These are phyloP conservation scores for Begonia loranthoides DNA, from an alignment of 306 rosid genomes.

Conservation along the genomic window DNA sequence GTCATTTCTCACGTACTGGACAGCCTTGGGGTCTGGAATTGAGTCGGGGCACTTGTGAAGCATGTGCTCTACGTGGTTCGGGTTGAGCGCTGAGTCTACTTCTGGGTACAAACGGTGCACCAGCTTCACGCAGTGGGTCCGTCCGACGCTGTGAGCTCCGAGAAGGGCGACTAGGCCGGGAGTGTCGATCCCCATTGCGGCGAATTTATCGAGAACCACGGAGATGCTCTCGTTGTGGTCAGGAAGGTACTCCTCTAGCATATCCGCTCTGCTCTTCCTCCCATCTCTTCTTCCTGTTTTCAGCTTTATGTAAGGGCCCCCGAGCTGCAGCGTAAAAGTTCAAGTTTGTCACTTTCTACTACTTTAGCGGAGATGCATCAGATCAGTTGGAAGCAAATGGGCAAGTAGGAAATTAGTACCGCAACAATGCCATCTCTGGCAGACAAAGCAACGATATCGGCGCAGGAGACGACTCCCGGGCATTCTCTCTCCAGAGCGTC, in stretches of 20 bases:
- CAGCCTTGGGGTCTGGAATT: constrained; percentile 93
- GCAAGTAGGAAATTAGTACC: constrained; percentile 19
- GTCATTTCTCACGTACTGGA: constrained; percentile 89
- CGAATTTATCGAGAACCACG: constrained; percentile 72
- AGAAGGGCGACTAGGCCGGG: constrained; percentile 87
- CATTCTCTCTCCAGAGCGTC: constrained; percentile 98
- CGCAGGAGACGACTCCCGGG: constrained; percentile 88
- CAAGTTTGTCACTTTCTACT: neutral
- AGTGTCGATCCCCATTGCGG: constrained; percentile 70
- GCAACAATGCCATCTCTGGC: constrained; percentile 86
- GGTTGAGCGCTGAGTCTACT: constrained; percentile 66
- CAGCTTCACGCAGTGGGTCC: constrained; percentile 92
- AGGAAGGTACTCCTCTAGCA: constrained; percentile 72
- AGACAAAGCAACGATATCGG: constrained; percentile 85
- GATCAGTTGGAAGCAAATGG: too few relatives aligned
- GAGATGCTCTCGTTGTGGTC: constrained; percentile 97
- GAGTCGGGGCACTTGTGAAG: constrained; percentile 87
- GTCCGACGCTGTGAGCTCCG: constrained; percentile 92
- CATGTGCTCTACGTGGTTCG: constrained; percentile 75
- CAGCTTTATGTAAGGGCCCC: constrained; percentile 74
- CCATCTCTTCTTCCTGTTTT: constrained; percentile 99
- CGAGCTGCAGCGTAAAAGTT: constrained; percentile 38
- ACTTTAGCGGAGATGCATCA: too few relatives aligned
- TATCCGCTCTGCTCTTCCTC: constrained; percentile 80
- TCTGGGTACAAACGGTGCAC: constrained; percentile 97